Percentiles rank a stretch among this genome's conserved stretches.
Conservation (phyloP, 2,329 filamentous ascomycete species). For the Sclerotinia borealis region DNA sequence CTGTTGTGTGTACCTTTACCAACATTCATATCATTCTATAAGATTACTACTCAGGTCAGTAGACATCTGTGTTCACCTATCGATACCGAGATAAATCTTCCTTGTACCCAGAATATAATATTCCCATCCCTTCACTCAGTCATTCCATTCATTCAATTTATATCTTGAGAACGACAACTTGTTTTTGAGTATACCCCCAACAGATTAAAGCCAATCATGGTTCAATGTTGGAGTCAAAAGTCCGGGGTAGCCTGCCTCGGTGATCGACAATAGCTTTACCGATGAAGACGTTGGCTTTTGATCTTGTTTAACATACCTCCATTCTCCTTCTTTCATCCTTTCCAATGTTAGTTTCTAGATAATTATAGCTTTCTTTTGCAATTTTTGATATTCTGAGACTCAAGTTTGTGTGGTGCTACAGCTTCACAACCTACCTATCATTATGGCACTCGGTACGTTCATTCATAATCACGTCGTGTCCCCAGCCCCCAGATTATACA, state of each 20-base stretch:
- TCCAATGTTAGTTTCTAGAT: not conserved
- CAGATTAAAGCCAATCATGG: not conserved
- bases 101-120: too few relatives aligned
- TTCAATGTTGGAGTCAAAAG: not conserved
- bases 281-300: not conserved
- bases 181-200: too few relatives aligned
- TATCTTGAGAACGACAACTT: too few relatives aligned
- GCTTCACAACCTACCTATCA: not conserved
- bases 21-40: too few relatives aligned
- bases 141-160: too few relatives aligned
- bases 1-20: too few relatives aligned
- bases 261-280: not conserved
- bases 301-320: not conserved
- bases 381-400: not conserved
- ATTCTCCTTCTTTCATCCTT: not conserved
- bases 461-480: not conserved
- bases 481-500: not conserved
- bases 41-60: too few relatives aligned
- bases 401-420: not conserved
- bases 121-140: too few relatives aligned
- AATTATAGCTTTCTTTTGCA: not conserved
- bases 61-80: too few relatives aligned
- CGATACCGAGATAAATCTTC: too few relatives aligned
- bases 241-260: constrained; percentile 1
- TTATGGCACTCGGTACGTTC: constrained; percentile 3